Evolutionary conservation across 306 rosid genomes (phyloP).

Genomic region (Benincasa hispida): DNA sequence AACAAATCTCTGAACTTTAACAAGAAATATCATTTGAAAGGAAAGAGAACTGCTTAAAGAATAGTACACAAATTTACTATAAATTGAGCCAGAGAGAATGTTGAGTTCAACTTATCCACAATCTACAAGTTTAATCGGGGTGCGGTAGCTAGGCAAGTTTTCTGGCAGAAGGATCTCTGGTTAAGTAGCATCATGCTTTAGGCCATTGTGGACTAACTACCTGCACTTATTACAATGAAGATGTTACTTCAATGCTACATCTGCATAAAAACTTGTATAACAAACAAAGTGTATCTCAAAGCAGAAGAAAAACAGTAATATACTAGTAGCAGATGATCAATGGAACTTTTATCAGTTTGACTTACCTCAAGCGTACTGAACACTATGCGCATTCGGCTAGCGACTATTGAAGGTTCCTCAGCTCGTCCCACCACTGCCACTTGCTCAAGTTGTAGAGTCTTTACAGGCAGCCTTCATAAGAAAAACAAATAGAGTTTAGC

Average conservation of each 20-base stretch:
- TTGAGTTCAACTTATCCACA: neutral
- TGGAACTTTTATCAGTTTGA: neutral
- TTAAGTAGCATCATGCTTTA: conserved; percentile 25
- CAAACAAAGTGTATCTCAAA: neutral
- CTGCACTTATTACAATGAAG: conserved; percentile 29
- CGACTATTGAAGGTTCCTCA: conserved; percentile 86
- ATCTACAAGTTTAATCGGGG: neutral
- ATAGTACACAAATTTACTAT: neutral
- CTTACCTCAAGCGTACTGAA: conserved; percentile 95
- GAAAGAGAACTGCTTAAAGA: neutral
- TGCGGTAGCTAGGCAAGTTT: neutral
- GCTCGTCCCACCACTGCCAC: conserved; percentile 79
- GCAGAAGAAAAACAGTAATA: neutral
- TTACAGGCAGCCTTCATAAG: conserved; percentile 77
- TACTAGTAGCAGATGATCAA: neutral
- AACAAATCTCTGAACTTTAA: too few species aligned
- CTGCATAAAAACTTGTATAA: neutral
- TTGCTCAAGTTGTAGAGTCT: conserved; percentile 95
- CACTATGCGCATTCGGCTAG: conserved; percentile 78
- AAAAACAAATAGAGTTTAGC: conserved; percentile 7
- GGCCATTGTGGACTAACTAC: conserved; percentile 98
- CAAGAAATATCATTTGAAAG: neutral
- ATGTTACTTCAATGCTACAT: neutral
- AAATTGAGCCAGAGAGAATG: neutral
- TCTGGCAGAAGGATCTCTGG: neutral